Evolutionary conservation across 2,329 filamentous ascomycete genomes (phyloP), one percentile per base, ranked within the genome.

Genomic region (Cordyceps tenuipes): DNA sequence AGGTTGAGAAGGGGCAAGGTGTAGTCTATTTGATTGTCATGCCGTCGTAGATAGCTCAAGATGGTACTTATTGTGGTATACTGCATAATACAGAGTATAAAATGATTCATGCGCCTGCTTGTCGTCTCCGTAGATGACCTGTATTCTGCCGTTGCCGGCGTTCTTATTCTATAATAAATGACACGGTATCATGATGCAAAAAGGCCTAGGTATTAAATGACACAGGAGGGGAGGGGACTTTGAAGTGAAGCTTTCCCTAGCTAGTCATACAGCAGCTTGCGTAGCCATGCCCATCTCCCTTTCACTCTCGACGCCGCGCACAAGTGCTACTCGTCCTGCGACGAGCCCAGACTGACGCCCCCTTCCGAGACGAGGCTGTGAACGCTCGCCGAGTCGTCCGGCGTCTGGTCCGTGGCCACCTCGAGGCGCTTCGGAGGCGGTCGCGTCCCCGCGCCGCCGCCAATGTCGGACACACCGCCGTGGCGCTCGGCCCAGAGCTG

Each of bases 401-500:
- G 63, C 65, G 77, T 79, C 15, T 76, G 75, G 63, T 81, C 79
- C 13, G 72, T 71, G 48, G 72, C 71, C 52, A 81, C 72, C 67
- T 82, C 81, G 56, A 81, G 72, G 68, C 80, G 76, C 75, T 83
- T 83, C 53, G 77, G 19, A 17, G 43, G 17, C n/a, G n/a, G 17
- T 46, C 17, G n/a, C 43, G 43, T n/a, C 39, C 72, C 72, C 12
- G 13, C 26, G 13, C 69, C 67, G 43, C 75, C 70, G 47, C 47
- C 57, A 5, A 73, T 72, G 8, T 73, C 72, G 41, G 67, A 64
- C 17, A 65, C 26, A 34, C 77, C 77, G 67, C 77, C 77, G 67
- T 88, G 85, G 68, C 80, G 85, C 39, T 89, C 85, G 63, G 84
- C 75, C 86, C 89, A 92, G 58, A 85, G 77, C 70, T 91, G 88